These are phyloP conservation scores for Phycomyces blakesleeanus DNA, from an alignment of 192 early-diverging fungal species.

Conservation along the genomic window DNA sequence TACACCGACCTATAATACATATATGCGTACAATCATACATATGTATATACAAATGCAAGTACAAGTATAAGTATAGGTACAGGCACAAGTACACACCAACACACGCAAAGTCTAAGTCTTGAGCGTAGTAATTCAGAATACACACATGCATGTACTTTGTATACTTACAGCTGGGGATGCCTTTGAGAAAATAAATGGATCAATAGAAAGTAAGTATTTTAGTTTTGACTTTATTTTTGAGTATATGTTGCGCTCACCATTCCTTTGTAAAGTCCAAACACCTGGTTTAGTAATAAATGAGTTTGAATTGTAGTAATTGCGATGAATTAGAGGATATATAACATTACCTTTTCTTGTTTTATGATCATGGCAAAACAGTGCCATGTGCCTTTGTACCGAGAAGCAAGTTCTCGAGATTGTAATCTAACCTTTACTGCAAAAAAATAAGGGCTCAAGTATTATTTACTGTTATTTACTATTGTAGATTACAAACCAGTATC, in stretches of 20 bases:
- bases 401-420: slow-evolving; percentile 48
- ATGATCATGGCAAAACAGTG: slow-evolving; percentile 53
- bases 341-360: slow-evolving; percentile 54
- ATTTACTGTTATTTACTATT: background rate
- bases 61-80: too few species aligned
- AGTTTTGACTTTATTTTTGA: too few species aligned
- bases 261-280: slow-evolving; percentile 55
- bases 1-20: slow-evolving; percentile 46
- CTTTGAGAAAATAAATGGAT: slow-evolving; percentile 23
- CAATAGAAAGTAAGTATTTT: too few species aligned
- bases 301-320: too few species aligned
- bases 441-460: background rate
- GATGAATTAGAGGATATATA: too few species aligned
- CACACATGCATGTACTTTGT: background rate
- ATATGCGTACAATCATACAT: too few species aligned
- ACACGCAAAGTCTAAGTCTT: too few species aligned
- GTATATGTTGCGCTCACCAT: slow-evolving; percentile 39
- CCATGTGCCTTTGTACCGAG: slow-evolving; percentile 55
- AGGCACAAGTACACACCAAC: too few species aligned
- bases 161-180: slow-evolving; percentile 51
- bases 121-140: background rate
- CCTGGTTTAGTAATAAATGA: slow-evolving; percentile 24
- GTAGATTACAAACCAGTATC: slow-evolving; percentile 24
- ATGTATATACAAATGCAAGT: too few species aligned
- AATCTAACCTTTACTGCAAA: slow-evolving; percentile 51